Base-by-base conservation (phyloP, 805 yeast genomes). In the Pichia thaimueangensis region DNA sequence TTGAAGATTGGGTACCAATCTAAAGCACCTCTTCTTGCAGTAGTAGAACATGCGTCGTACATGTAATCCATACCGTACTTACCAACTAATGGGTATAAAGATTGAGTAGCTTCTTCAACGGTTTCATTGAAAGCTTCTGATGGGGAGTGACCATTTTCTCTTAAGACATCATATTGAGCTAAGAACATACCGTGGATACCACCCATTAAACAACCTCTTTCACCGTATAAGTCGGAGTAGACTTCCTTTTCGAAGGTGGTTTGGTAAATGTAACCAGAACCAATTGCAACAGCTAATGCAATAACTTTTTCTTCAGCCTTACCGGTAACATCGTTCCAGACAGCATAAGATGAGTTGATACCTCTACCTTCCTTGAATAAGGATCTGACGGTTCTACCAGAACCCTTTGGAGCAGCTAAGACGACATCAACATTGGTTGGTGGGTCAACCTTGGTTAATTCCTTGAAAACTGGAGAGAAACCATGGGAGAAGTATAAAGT, bases 171-270 rank as follows among this genome's bases (percentile, higher is more conserved):
- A 80, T 93, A 93, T 78, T 93, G 98, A 59, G 98, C 98, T 65
- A 93, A 81, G 93, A 93, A 93, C 97, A 93, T 93, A 81, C 98
- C 98, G 79, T 93, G 98, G 78, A 93, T 91, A 81, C 97, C 97
- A 70, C 97, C 98, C 98, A 91, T 93, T 60, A 93, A 78, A 76
- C 97, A 93, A 68, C 98, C 98, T 80, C 98, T 87, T 81, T 93
- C 98, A 76, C 98, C 98, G 78, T 93, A 93, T 66, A 93, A 78
- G 71, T 93, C 98, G 54, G 97, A 89, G 87, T 85, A 87, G 65
- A 93, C 98, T 77, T 93, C 98, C 75, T 82, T 88, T 78, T 94
- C 96, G 65, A 94, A 94, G 56, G 98, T 93, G 74, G 98, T 93
- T 78, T 93, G 87, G 87, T 93, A 93, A 60, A 93, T 96, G 85